Evolutionary conservation across 2,329 filamentous ascomycete genomes (phyloP).

Genomic region (Clonostachys byssicola): DNA sequence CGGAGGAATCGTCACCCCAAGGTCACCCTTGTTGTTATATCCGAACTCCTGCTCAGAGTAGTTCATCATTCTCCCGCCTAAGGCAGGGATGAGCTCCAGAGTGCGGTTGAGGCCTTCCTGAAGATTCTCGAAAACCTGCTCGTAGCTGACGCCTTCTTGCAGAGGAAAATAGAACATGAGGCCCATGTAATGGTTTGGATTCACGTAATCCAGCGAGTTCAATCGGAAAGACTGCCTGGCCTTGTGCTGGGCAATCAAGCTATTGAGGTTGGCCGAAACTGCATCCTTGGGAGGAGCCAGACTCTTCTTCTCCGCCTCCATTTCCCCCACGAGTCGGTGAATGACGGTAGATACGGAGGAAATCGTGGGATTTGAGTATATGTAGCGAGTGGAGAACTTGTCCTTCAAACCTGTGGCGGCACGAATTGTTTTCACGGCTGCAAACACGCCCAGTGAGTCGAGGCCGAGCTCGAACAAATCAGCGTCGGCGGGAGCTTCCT

Average conservation of each 20-base stretch:
- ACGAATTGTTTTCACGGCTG: constrained; percentile 20
- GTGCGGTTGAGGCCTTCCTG: constrained; percentile 25
- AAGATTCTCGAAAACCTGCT: constrained; percentile 20
- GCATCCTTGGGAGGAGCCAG: too few species aligned
- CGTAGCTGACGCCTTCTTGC: constrained; percentile 10
- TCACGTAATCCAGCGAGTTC: constrained; percentile 24
- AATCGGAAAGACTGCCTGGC: constrained; percentile 18
- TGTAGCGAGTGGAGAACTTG: not conserved
- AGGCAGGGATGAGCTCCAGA: constrained; percentile 25
- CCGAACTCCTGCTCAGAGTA: constrained; percentile 15
- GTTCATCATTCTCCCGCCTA: constrained; percentile 25
- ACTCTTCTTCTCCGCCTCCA: too few species aligned
- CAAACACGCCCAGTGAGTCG: constrained; percentile 22
- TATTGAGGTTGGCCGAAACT: constrained; percentile 2
- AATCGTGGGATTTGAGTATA: not conserved
- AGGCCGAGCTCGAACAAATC: constrained; percentile 20
- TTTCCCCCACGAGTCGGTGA: too few species aligned
- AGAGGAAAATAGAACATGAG: constrained; percentile 26
- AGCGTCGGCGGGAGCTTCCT: constrained; percentile 9
- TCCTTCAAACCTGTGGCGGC: constrained; percentile 16
- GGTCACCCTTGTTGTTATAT: constrained; percentile 13
- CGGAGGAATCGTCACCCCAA: constrained; percentile 12
- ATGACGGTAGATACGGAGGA: too few species aligned
- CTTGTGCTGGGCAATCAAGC: constrained; percentile 11
- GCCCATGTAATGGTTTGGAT: constrained; percentile 21